A percentile compares a stretch with the other conserved stretches of the same genome.
Evolutionary conservation across 2,329 filamentous ascomycete species (phyloP).

Genomic region (Botrytis sinoallii): DNA sequence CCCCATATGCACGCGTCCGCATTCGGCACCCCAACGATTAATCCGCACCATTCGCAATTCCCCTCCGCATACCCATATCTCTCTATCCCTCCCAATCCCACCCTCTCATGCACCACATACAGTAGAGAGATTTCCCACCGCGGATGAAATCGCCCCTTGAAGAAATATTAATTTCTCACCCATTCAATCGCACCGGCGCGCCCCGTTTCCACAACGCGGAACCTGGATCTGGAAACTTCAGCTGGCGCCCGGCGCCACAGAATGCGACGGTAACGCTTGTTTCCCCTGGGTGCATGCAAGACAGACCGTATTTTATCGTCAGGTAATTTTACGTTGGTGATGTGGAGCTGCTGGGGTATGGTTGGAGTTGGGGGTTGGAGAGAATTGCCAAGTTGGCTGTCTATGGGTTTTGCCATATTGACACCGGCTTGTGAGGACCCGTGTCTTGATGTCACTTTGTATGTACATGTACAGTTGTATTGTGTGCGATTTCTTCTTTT

Average conservation of each 20-base stretch:
- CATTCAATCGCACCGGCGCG: neutral
- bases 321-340: neutral
- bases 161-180: neutral
- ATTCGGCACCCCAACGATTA: neutral
- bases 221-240: neutral
- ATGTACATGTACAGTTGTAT: neutral
- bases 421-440: too few relatives aligned
- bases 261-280: neutral
- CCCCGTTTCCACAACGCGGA: slow-evolving; percentile 1
- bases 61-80: neutral
- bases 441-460: neutral
- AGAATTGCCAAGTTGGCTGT: neutral
- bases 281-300: neutral
- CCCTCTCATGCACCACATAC: neutral
- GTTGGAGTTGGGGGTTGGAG: neutral
- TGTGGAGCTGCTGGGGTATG: neutral
- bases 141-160: neutral
- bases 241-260: neutral
- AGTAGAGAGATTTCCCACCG: neutral
- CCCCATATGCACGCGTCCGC: neutral
- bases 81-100: neutral
- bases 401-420: neutral
- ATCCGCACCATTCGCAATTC: neutral
- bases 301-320: neutral
- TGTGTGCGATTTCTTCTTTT: neutral